Conservation (phyloP, 2,329 filamentous ascomycete species). For the Talaromyces sp. region DNA sequence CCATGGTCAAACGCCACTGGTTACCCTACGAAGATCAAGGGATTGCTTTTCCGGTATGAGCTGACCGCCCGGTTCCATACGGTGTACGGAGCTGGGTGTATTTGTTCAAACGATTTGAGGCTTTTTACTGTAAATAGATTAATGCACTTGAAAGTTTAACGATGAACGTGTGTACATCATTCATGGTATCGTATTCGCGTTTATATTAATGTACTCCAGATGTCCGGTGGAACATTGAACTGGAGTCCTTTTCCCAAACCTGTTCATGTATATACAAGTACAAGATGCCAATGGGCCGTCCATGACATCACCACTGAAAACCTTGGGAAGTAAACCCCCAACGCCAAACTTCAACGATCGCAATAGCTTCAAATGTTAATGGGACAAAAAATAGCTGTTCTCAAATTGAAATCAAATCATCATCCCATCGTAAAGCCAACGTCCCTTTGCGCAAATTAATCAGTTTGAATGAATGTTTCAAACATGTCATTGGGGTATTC, state of each 20-base stretch:
- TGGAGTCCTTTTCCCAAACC: not conserved
- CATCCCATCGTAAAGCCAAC: not conserved
- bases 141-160: too few relatives aligned
- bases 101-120: too few relatives aligned
- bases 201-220: not conserved
- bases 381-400: too few relatives aligned
- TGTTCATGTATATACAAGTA: not conserved
- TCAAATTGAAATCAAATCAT: not conserved
- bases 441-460: not conserved
- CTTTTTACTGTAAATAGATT: too few relatives aligned
- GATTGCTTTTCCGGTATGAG: too few relatives aligned
- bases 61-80: too few relatives aligned
- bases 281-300: not conserved
- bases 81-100: too few relatives aligned
- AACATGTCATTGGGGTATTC: conserved; percentile 10
- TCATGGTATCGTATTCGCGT: too few relatives aligned
- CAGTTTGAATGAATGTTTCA: conserved; percentile 13
- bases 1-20: too few relatives aligned
- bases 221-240: not conserved
- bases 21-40: not conserved
- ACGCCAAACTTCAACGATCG: not conserved
- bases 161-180: too few relatives aligned
- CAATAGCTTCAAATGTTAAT: too few relatives aligned
- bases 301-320: conserved; percentile 4
- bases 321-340: too few relatives aligned